Conservation (phyloP, 768 basidiomycete species). For the Suillus luteus region DNA sequence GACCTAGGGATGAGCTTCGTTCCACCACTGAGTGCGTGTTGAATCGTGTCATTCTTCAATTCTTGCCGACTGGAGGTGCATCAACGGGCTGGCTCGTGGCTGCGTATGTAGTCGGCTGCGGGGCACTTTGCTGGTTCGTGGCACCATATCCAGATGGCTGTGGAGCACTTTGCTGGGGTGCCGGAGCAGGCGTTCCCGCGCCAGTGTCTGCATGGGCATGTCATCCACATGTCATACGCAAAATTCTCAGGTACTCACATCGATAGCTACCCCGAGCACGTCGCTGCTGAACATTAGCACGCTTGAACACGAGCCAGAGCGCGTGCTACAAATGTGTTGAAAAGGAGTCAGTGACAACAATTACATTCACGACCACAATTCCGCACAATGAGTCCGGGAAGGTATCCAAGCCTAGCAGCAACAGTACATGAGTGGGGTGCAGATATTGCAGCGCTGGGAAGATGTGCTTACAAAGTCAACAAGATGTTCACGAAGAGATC, state of each 20-base stretch:
- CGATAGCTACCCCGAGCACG: conserved; percentile 69
- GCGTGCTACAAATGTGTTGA: conserved; percentile 55
- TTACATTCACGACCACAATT: background rate
- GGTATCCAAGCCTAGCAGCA: conserved; percentile 60
- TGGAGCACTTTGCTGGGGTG: background rate
- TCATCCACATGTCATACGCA: background rate
- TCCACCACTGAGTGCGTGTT: background rate
- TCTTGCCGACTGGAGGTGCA: background rate
- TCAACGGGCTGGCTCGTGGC: background rate
- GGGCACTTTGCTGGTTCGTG: conserved; percentile 4
- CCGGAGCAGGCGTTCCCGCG: conserved; percentile 26
- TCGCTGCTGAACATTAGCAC: conserved; percentile 75
- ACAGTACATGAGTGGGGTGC: background rate
- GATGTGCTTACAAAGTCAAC: conserved; percentile 66
- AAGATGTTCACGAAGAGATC: conserved; percentile 82
- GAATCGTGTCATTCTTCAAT: background rate
- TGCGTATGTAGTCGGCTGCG: background rate
- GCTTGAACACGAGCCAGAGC: conserved; percentile 84
- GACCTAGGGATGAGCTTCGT: background rate
- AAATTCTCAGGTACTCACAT: conserved; percentile 48
- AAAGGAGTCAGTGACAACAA: background rate
- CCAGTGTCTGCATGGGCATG: conserved; percentile 24
- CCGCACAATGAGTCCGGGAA: conserved; percentile 60
- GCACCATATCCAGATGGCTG: background rate
- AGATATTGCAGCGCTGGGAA: background rate